Evolutionary conservation across 2,329 filamentous ascomycete species (phyloP).

Genomic region (Apiospora sp.): DNA sequence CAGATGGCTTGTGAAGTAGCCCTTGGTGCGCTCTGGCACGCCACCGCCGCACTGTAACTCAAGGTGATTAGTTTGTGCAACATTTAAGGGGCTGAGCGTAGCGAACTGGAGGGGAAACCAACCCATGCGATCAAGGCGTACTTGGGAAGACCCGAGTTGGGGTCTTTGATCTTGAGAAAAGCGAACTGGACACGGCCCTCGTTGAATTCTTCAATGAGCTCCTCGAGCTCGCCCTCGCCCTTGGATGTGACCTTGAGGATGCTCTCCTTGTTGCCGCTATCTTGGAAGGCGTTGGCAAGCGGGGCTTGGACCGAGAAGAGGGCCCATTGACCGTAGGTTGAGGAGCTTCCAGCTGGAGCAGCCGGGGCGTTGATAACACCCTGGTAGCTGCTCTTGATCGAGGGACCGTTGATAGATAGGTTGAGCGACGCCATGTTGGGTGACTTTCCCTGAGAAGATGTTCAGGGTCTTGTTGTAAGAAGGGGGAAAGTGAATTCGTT

Average conservation of each 20-base stretch:
- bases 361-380: constrained; percentile 62
- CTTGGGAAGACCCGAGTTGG: constrained; percentile 89
- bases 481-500: constrained; percentile 15
- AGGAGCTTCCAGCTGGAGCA: constrained; percentile 65
- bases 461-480: constrained; percentile 19
- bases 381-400: constrained; percentile 83
- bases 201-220: constrained; percentile 94
- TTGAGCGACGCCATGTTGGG: constrained; percentile 79
- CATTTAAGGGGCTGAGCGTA: constrained; percentile 12
- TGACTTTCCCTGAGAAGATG: constrained; percentile 16
- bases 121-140: constrained; percentile 91
- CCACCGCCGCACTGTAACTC: constrained; percentile 80
- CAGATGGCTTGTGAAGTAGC: constrained; percentile 96
- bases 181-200: constrained; percentile 97
- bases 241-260: constrained; percentile 93
- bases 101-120: constrained; percentile 36
- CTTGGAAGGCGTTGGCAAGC: constrained; percentile 91
- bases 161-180: constrained; percentile 95
- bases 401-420: constrained; percentile 79
- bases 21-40: constrained; percentile 97
- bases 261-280: constrained; percentile 86
- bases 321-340: constrained; percentile 91
- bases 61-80: constrained; percentile 21
- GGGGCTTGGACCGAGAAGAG: constrained; percentile 93
- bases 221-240: constrained; percentile 89